phyloP scores from a whole-genome alignment of 1,284 basidiomycete genomes.

The Ceraceosorus guamensis region DNA sequence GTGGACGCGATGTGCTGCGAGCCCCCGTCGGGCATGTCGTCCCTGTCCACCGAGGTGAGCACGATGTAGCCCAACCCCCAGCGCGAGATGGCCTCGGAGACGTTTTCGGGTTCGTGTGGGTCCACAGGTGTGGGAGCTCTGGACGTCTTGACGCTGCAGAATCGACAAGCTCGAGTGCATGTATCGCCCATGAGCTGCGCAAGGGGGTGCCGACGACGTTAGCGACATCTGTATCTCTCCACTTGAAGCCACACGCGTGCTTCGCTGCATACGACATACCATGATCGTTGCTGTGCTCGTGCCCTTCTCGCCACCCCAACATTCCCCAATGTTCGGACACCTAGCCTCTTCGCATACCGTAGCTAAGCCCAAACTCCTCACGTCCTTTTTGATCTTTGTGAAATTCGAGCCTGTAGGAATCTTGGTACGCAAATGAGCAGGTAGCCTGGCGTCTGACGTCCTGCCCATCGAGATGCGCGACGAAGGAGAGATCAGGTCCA shows the following conservation, averaged over 20 bases:
- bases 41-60: conserved; percentile 89
- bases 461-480: conserved; percentile 35
- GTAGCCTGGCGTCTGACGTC: conserved; percentile 58
- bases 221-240: no score
- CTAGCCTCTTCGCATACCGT: conserved; percentile 98
- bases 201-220: no score
- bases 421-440: conserved; percentile 78
- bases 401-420: conserved; percentile 77
- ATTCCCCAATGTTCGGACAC: conserved; percentile 98
- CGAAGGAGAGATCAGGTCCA: no score
- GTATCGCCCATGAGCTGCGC: conserved; percentile 95
- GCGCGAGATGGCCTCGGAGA: conserved; percentile 92
- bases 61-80: conserved; percentile 99
- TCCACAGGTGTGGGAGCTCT: conserved; percentile 80
- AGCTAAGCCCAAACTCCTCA: conserved; percentile 80
- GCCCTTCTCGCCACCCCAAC: conserved; percentile 83
- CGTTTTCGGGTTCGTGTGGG: conserved; percentile 94
- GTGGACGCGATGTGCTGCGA: conserved; percentile 90
- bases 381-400: conserved; percentile 86
- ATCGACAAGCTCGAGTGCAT: conserved; percentile 93
- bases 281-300: conserved; percentile 81
- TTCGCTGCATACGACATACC: conserved; percentile 59
- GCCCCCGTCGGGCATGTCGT: conserved; percentile 88
- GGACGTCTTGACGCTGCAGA: conserved; percentile 96
- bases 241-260: no score